phyloP scores from a whole-genome alignment of 345 rosid species.

The Litchi chinensis region DNA sequence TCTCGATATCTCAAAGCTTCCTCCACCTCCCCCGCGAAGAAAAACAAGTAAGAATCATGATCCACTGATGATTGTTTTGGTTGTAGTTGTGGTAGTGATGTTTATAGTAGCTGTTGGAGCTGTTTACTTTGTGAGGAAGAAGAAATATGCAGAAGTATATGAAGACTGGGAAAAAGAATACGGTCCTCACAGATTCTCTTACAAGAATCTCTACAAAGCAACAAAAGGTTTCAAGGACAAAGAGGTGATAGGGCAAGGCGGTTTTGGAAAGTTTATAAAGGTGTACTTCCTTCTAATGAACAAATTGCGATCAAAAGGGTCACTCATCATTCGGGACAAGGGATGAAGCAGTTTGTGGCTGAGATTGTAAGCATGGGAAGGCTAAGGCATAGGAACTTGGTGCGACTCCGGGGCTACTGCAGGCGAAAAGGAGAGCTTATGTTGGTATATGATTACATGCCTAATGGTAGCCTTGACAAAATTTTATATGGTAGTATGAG shows the following conservation, averaged over 20 bases:
- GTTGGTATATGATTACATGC: conserved; percentile 53
- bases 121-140: conserved; percentile 30
- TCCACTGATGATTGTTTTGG: conserved; percentile 19
- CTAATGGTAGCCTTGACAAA: conserved; percentile 52
- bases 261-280: background rate
- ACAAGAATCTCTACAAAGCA: too few relatives aligned
- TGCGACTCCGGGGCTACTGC: conserved; percentile 56
- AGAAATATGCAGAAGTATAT: conserved; percentile 22
- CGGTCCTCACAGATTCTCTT: conserved; percentile 46
- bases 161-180: conserved; percentile 32
- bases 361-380: conserved; percentile 39
- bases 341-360: conserved; percentile 48
- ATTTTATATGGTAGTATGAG: conserved; percentile 22
- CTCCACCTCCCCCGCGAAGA: conserved; percentile 40
- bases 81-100: conserved; percentile 21
- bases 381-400: conserved; percentile 40
- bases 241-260: background rate
- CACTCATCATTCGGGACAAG: conserved; percentile 49
- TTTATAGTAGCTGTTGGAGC: conserved; percentile 22
- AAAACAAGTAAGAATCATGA: background rate
- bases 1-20: conserved; percentile 47
- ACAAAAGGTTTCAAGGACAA: too few relatives aligned
- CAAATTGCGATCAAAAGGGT: conserved; percentile 62
- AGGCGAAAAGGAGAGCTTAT: conserved; percentile 53
- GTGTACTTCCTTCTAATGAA: conserved; percentile 25